phyloP scores from a whole-genome alignment of 441 rosid genomes.

The Brassica hybrid region DNA sequence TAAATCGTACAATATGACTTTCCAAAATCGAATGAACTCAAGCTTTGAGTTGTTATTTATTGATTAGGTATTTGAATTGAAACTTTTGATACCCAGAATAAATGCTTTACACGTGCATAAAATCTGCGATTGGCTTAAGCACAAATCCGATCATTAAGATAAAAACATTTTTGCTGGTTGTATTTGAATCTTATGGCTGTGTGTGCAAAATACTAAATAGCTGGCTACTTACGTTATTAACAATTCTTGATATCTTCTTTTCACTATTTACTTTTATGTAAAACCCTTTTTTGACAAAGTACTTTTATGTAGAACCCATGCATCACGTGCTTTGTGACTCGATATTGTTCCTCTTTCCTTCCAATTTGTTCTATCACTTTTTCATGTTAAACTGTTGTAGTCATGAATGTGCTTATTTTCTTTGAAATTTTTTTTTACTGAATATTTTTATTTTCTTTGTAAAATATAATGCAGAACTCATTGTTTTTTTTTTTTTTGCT shows the following conservation, averaged over 20 bases:
- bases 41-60: background rate
- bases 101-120: background rate
- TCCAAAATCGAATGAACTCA: background rate
- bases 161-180: conserved; percentile 14
- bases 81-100: conserved; percentile 4
- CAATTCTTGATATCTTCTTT: background rate
- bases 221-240: conserved; percentile 34
- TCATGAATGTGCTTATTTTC: too few relatives aligned
- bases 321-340: conserved; percentile 42
- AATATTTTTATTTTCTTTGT: too few relatives aligned
- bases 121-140: background rate
- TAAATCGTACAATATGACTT: background rate
- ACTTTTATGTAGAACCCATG: conserved; percentile 15
- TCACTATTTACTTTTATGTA: too few relatives aligned
- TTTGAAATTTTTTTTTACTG: too few relatives aligned
- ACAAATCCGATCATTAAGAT: background rate
- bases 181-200: conserved; percentile 32
- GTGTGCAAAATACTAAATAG: conserved; percentile 27
- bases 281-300: too few relatives aligned
- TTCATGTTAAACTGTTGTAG: background rate
- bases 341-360: conserved; percentile 24
- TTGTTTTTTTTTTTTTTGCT: too few relatives aligned
- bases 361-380: background rate
- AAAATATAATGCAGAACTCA: too few relatives aligned
- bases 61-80: background rate